Evolutionary conservation across 192 early-diverging fungal genomes (phyloP).

Genomic region (Cetraspora pellucida): DNA sequence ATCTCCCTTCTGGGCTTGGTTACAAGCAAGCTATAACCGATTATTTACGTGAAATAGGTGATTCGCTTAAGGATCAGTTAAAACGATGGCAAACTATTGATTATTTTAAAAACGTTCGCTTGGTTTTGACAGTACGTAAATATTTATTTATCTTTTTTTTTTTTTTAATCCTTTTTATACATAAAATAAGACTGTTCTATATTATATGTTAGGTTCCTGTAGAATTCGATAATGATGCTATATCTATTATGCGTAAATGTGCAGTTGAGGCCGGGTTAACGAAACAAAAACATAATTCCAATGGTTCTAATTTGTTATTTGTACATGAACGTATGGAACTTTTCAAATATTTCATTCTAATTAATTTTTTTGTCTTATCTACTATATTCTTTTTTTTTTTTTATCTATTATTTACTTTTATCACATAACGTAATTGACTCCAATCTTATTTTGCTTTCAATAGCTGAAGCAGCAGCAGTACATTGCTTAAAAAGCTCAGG

Average conservation of each 20-base stretch:
- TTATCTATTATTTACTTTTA: not conserved
- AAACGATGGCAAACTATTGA: not conserved
- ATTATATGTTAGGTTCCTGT: constrained; percentile 31
- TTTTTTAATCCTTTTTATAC: too few relatives aligned
- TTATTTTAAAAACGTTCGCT: not conserved
- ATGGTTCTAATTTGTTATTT: not conserved
- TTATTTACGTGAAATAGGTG: constrained; percentile 8
- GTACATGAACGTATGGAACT: not conserved
- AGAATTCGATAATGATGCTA: constrained; percentile 38
- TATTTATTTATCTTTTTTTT: not conserved
- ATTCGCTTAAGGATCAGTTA: not conserved
- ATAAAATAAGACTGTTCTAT: not conserved
- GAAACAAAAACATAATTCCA: not conserved
- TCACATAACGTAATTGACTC: too few relatives aligned
- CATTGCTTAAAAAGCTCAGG: not conserved
- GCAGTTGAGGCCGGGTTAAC: constrained; percentile 55
- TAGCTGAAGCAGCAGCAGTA: constrained; percentile 17
- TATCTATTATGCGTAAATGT: constrained; percentile 55
- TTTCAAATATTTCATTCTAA: not conserved
- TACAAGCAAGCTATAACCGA: not conserved
- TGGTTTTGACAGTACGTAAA: constrained; percentile 1
- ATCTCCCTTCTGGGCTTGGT: not conserved
- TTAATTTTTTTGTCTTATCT: not conserved
- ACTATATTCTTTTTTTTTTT: not conserved
- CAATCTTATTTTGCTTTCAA: not conserved